Evolutionary conservation across 495 filamentous ascomycete species (phyloP).

Genomic region (Acidomyces sp.): DNA sequence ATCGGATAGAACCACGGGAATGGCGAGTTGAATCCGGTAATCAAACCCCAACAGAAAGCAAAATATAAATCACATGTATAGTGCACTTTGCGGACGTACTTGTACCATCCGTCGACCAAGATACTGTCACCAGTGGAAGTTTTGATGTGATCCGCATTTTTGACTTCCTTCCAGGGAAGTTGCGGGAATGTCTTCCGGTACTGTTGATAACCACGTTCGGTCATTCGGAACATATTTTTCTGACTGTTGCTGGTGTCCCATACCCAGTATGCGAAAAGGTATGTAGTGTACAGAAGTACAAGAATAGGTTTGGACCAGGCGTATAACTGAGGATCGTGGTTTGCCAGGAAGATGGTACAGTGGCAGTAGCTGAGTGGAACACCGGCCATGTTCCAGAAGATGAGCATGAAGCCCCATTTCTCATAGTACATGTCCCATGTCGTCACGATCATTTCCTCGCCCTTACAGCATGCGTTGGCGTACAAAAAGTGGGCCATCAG

Average conservation of each 20-base stretch:
- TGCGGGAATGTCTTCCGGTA: constrained; percentile 82
- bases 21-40: constrained; percentile 60
- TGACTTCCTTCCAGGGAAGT: constrained; percentile 73
- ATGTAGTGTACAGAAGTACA: constrained; percentile 50
- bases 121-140: constrained; percentile 68
- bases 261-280: constrained; percentile 80
- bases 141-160: constrained; percentile 78
- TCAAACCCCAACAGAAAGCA: constrained; percentile 51
- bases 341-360: constrained; percentile 86
- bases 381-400: constrained; percentile 98
- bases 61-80: constrained; percentile 88
- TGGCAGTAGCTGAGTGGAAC: constrained; percentile 96
- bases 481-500: constrained; percentile 91
- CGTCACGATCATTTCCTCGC: constrained; percentile 84
- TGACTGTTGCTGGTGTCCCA: constrained; percentile 89
- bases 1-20: constrained; percentile 96
- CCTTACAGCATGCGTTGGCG: constrained; percentile 92
- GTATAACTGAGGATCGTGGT: constrained; percentile 72
- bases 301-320: constrained; percentile 60
- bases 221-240: constrained; percentile 84
- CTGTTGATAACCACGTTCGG: constrained; percentile 60
- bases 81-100: constrained; percentile 79
- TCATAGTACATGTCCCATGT: constrained; percentile 99
- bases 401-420: constrained; percentile 99
- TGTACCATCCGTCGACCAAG: constrained; percentile 82